phyloP scores from a whole-genome alignment of 73 alveolate genomes.

The Durusdinium trenchii region DNA sequence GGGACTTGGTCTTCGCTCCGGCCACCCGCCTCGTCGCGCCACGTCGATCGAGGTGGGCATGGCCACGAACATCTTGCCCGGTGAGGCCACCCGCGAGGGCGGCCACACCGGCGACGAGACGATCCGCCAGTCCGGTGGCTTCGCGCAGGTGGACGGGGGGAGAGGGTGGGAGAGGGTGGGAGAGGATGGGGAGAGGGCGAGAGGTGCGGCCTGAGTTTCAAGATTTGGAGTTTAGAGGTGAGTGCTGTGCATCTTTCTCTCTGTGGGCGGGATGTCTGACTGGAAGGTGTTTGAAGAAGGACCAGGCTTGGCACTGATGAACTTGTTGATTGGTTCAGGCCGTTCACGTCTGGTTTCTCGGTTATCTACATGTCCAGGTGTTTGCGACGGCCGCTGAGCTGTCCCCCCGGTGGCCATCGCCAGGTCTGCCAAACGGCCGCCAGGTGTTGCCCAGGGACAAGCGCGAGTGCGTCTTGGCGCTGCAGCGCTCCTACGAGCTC shows the following conservation, averaged over 20 bases:
- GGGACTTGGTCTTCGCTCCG: background rate
- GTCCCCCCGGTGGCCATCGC: background rate
- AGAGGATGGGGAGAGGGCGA: background rate
- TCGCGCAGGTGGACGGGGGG: slow-evolving; percentile 46
- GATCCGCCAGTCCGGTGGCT: slow-evolving; percentile 72
- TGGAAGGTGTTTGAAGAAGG: too few relatives aligned
- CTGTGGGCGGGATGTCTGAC: too few relatives aligned
- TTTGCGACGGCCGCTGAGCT: background rate
- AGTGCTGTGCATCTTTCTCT: too few relatives aligned
- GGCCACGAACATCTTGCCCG: slow-evolving; percentile 84
- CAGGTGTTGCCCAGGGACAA: slow-evolving; percentile 94
- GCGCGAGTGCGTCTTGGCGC: slow-evolving; percentile 81
- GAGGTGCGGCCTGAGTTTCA: background rate
- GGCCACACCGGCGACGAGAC: slow-evolving; percentile 92
- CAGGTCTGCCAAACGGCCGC: background rate
- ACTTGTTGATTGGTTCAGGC: too few relatives aligned
- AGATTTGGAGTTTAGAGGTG: background rate
- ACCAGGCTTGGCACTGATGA: too few relatives aligned
- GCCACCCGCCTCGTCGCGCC: background rate
- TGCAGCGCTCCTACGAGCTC: slow-evolving; percentile 70
- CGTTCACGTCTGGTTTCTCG: too few relatives aligned
- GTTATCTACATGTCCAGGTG: too few relatives aligned
- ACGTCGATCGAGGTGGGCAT: slow-evolving; percentile 93
- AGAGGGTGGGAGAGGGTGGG: background rate
- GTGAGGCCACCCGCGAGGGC: slow-evolving; percentile 83